Conservation (phyloP, 306 rosid genomes). For the Amphicarpaea edgeworthii region DNA sequence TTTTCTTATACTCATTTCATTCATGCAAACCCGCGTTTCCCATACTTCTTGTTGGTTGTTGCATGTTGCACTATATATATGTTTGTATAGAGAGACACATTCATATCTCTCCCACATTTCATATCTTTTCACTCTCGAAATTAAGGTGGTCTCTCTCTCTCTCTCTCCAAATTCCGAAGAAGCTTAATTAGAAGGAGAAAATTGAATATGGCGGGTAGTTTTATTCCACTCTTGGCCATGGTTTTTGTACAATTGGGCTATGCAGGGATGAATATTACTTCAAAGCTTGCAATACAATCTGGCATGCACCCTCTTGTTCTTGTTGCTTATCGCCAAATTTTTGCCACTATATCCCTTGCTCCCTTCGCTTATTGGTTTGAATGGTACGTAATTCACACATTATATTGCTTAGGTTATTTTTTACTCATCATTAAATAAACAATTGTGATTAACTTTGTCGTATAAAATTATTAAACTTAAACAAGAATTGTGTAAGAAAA, state of each 20-base stretch:
- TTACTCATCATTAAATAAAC: too few species aligned
- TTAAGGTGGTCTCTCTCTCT: too few species aligned
- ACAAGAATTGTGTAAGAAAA: too few species aligned
- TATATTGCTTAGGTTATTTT: not conserved
- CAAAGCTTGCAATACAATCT: constrained; percentile 83
- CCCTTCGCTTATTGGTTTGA: constrained; percentile 77
- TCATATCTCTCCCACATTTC: not conserved
- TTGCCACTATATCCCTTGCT: constrained; percentile 68
- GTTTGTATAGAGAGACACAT: not conserved
- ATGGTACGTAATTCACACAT: constrained; percentile 50
- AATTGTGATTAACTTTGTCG: too few species aligned
- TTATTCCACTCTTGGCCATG: constrained; percentile 66
- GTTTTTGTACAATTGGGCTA: constrained; percentile 62
- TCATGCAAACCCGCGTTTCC: not conserved
- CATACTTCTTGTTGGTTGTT: not conserved
- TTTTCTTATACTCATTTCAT: not conserved
- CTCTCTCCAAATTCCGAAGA: not conserved
- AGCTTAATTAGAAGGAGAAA: constrained; percentile 15
- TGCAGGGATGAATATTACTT: constrained; percentile 76
- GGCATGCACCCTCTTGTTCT: constrained; percentile 86
- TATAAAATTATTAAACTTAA: too few species aligned
- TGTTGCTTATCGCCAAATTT: constrained; percentile 83
- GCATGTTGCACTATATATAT: not conserved
- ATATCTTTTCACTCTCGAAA: too few species aligned
- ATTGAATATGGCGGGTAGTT: constrained; percentile 42